A percentile compares a stretch with the other conserved stretches of the same genome.
These are phyloP conservation scores for Aphanomyces astaci DNA, from an alignment of 352 stramenopile genomes.

Conservation along the genomic window DNA sequence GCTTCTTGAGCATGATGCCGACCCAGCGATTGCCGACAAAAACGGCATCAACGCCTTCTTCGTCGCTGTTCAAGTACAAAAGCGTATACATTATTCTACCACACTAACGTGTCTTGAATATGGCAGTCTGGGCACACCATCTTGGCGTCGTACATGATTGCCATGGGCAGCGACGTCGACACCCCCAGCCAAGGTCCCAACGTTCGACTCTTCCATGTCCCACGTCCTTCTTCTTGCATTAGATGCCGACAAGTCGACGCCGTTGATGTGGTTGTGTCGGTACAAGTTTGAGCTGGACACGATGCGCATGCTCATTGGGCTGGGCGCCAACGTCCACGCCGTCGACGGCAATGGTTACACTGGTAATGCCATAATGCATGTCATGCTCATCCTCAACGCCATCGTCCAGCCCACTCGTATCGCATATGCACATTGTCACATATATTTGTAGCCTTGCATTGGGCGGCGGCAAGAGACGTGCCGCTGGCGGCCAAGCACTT, in stretches of 20 bases:
- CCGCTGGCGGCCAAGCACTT: conserved; percentile 58
- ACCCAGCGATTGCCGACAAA: conserved; percentile 44
- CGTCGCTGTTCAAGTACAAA: conserved; percentile 41
- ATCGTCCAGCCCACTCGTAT: no score
- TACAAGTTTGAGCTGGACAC: conserved; percentile 75
- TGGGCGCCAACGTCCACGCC: conserved; percentile 43
- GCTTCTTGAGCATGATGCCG: conserved; percentile 49
- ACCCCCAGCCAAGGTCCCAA: conserved; percentile 38
- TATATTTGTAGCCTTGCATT: conserved; percentile 43
- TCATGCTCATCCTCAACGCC: no score
- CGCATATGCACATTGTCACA: not conserved
- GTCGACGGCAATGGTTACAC: conserved; percentile 62
- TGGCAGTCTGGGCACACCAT: conserved; percentile 47
- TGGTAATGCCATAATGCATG: no score
- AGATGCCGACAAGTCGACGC: conserved; percentile 40
- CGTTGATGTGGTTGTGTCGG: conserved; percentile 61
- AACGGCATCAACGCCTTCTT: conserved; percentile 55
- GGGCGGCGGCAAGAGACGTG: conserved; percentile 55
- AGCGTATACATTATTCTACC: not conserved
- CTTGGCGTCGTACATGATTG: conserved; percentile 62
- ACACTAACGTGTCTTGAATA: not conserved
- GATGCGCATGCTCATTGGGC: conserved; percentile 72
- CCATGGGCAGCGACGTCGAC: conserved; percentile 62
- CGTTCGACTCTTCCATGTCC: not conserved
- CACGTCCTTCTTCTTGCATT: not conserved